Base-by-base conservation (phyloP, 768 basidiomycete genomes). In the Suillus fuscotomentosus region DNA sequence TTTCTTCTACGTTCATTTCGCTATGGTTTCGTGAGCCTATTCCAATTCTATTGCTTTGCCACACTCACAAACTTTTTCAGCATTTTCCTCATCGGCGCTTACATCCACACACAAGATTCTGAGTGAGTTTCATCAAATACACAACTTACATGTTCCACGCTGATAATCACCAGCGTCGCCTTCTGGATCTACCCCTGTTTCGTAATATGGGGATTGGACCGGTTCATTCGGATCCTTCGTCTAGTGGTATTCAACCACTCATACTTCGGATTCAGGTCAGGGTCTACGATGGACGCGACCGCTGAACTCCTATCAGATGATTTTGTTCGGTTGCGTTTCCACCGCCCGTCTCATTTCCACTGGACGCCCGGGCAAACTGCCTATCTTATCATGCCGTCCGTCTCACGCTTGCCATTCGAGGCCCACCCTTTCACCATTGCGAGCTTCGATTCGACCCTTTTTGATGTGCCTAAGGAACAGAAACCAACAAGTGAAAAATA, bases 341-440 rank as follows among this genome's bases (percentile, higher is more conserved):
- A 70, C 39, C 77, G 80, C 13, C 79, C 81, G 38, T 71, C 81
- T 57, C 77, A 75, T 67, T 84, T 86, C 79, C 76, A 71, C 42
- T 83, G 81, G 81, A 64, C 71, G 2, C 79, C 86, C 0, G 86
- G 85, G 1, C 86, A 87, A 72, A 79, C 78, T 60, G 81, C 77
- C 2, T 86, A 80, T 67, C 73, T 88, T n/a, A 79, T 77, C n/a
- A 73, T 86, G 62, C 83, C 84, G 5, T 66, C 73, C 14, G 73
- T 83, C 13, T 81, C 81, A 27, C 63, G 67, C 3, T 66, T 77
- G 14, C 80, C 81, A 17, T 77, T 81, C 59, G 81, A 87, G 70
- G 73, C 82, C 0, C 86, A 87, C 63, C 86, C 86, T 13, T 86
- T 87, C 72, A 85, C 85, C 0, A 85, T 87, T 55, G 77, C 84